Evolutionary conservation across 1,139 yeast genomes (phyloP), one percentile per base, ranked within the genome.

Genomic region (Diutina scorzettiae): DNA sequence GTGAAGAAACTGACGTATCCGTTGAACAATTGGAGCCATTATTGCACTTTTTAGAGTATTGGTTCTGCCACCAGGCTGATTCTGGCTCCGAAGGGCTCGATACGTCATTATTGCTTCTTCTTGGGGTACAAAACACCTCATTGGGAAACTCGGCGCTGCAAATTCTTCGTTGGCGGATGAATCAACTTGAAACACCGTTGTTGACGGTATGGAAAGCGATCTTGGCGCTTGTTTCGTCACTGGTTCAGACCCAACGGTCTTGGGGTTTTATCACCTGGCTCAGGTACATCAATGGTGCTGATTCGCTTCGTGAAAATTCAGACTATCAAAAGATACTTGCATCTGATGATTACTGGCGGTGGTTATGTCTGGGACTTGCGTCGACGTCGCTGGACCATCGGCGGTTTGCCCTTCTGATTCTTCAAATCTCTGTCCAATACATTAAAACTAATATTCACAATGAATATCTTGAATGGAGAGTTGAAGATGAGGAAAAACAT

Each of bases 341-440:
- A 3, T 34, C 39, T 5, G n/a, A 23, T 23, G 14, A 8, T 3
- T 34, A 34, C 16, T 34, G 39, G 39, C 18, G 23, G 8, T 4
- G 4, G 5, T 16, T 34, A n/a, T 23, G 23, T n/a, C 39, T 19
- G 18, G 28, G 28, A 5, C 14, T 34, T 4, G 24, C 27, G 7
- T 34, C 39, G 11, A 16, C 16, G 7, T 23, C 28, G 1, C 18
- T 23, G 9, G 18, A 34, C 11, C 39, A 34, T 7, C 71, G 87
- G 42, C 86, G 85, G 55, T 75, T 76, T 51, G 69, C 81, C n/a
- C 61, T 86, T 25, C 78, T 87, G 0, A 74, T 85, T 19, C 58
- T 86, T 37, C 80, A 79, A 49, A 56, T 73, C 19, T 71, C 94
- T 0, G 63, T 87, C 16, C 73, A 72, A 47, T 54, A 65, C 2